Evolutionary conservation across 2,329 filamentous ascomycete species (phyloP), one percentile per base, ranked within the genome.

Genomic region (Epichloe sylvatica): DNA sequence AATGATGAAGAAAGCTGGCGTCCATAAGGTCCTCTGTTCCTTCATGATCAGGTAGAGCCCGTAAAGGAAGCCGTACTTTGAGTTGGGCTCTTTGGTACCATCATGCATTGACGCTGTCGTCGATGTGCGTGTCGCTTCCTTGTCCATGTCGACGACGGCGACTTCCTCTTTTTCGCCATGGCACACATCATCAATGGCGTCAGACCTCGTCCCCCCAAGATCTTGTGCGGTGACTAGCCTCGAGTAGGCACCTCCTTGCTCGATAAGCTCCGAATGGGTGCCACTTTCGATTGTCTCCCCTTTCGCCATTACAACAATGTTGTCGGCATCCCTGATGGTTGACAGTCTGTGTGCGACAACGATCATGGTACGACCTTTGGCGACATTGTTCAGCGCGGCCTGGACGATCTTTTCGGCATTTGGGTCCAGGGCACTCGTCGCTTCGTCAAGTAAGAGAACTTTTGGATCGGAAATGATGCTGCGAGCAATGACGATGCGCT

Each of bases 381-480:
- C 76, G 8, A 67, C 67, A 5, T 73, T 71, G 52, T 76, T 73
- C 17, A 81, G 67, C 0, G 77, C 76, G 46, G 68, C 62, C 53
- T 81, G 77, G 0, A 81, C 77, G 23, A 76, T 69, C 30, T 68
- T 66, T 46, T 74, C 70, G 2, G 71, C 66, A 15, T 67, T 66
- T 2, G 69, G 66, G 40, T 72, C 68, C 9, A 73, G 59, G 1
- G 81, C 79, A 46, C 75, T 80, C 0, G 82, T 86, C 2, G 82
- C 82, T 61, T 86, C 83, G 54, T 86, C 83, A 1, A 86, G 67
- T 33, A 86, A 74, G 0, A 86, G 66, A 40, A 86, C 77, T 2
- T 70, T 70, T 0, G 81, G 80, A 49, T 81, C 69, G 21, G 78
- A 78, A 41, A 85, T 71, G 53, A 85, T 82, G 52, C 76, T 80